These are phyloP conservation scores for Lepidium didymum DNA, from an alignment of 345 rosid species.

Conservation along the genomic window DNA sequence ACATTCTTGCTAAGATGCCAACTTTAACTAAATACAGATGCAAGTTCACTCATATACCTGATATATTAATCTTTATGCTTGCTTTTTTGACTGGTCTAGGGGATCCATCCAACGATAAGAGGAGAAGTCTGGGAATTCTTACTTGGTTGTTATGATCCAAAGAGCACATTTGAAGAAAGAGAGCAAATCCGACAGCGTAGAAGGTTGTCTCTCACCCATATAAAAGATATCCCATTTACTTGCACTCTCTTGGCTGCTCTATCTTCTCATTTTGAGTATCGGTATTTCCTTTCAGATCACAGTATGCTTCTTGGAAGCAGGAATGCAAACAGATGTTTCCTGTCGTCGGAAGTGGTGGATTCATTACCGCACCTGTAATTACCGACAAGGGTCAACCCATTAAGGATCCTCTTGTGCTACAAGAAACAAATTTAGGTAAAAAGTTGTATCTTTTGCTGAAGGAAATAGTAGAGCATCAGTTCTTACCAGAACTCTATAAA, in stretches of 20 bases:
- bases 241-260: conserved; percentile 9
- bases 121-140: conserved; percentile 99
- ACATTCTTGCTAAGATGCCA: not conserved
- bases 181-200: conserved; percentile 63
- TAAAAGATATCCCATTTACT: no score
- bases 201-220: no score
- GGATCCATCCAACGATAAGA: conserved; percentile 94
- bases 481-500: not conserved
- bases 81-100: conserved; percentile 38
- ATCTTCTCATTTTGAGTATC: not conserved
- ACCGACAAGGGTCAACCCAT: conserved; percentile 78
- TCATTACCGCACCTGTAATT: conserved; percentile 84
- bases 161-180: conserved; percentile 85
- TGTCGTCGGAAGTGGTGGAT: conserved; percentile 79
- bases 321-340: conserved; percentile 73
- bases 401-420: conserved; percentile 68
- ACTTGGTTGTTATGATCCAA: conserved; percentile 89
- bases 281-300: conserved; percentile 38
- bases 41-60: not conserved
- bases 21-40: not conserved
- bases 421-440: conserved; percentile 54
- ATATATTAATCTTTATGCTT: not conserved
- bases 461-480: not conserved
- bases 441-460: conserved; percentile 19
- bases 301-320: conserved; percentile 74